Base-by-base conservation (phyloP, 805 yeast genomes). In the Teunomyces pallodes region DNA sequence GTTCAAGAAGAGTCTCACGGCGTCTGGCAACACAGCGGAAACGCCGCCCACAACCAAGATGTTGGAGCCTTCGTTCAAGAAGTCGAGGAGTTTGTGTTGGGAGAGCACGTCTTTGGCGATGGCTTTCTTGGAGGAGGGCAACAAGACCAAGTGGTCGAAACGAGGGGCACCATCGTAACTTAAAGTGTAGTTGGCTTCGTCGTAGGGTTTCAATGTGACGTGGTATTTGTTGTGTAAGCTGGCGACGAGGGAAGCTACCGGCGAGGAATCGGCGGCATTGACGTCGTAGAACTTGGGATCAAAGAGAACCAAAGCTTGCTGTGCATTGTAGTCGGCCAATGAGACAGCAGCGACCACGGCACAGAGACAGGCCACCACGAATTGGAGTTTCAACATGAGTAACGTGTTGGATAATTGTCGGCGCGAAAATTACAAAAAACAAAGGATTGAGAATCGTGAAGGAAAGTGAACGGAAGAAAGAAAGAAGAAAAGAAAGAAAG, bases 41-140 rank as follows among this genome's bases (percentile, higher is more conserved):
- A 52, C 49, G 14, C 84, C 79, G 24, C 86, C 88, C 10, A 89
- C 72, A 10, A 84, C 79, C 13, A 94, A 59, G 7, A 94, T 63
- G 62, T 90, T 87, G 51, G 97, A 97, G 42, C 92, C 89, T 10
- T 71, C 75, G 52, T 78, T 65, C 54, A 83, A 72, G 58, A 83
- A 89, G 35, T 81, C 72, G 38, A 89, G 62, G 50, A 94, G 66
- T 7, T 69, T 64, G 49, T 60, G 62, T 48, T 64, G 71, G 50
- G 61, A 60, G 51, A 71, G 58, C 43, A 42, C 46, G 17, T 46
- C 45, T 42, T 71, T 72, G 42, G 66, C 62, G 39, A 69, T 58
- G 5, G 65, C 48, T 57, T 66, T 70, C 53, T 69, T 68, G 33
- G 66, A 42, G 9, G 69, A 53, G 5, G 77, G 77, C 50, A 73